These are phyloP conservation scores for Knufia petricola DNA, from an alignment of 2,329 filamentous ascomycete species.

Conservation along the genomic window DNA sequence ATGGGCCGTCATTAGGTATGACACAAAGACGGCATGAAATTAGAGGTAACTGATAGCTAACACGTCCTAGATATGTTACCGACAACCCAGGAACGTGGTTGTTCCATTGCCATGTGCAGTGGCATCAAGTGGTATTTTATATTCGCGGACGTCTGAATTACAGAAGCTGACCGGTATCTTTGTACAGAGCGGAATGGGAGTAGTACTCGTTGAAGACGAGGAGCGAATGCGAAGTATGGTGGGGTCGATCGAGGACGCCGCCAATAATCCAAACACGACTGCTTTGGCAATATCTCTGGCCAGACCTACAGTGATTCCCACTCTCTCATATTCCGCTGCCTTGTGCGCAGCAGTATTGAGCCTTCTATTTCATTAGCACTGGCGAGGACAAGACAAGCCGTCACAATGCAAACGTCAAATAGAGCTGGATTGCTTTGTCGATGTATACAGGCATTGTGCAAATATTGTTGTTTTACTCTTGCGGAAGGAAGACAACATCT, in stretches of 20 bases:
- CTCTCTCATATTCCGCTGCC: slow-evolving; percentile 3
- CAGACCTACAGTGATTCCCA: slow-evolving; percentile 7
- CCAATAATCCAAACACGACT: slow-evolving; percentile 10
- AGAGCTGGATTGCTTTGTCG: slow-evolving; percentile 7
- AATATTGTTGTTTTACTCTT: slow-evolving; percentile 9
- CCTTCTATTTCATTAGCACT: slow-evolving; percentile 7
- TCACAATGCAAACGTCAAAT: slow-evolving; percentile 2
- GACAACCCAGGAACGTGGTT: slow-evolving; percentile 37
- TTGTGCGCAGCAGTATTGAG: slow-evolving; percentile 8
- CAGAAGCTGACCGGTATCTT: slow-evolving; percentile 6
- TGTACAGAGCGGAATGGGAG: slow-evolving; percentile 13
- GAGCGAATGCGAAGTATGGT: slow-evolving; percentile 11
- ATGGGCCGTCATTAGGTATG: slow-evolving; percentile 33
- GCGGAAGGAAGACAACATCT: slow-evolving; percentile 4
- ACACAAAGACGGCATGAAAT: slow-evolving; percentile 19
- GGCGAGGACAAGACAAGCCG: slow-evolving; percentile 6
- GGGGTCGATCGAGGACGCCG: slow-evolving; percentile 11
- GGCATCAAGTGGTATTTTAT: slow-evolving; percentile 13
- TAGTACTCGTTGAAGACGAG: slow-evolving; percentile 13
- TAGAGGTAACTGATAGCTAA: slow-evolving; percentile 4
- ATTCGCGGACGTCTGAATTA: slow-evolving; percentile 4
- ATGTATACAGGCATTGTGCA: slow-evolving; percentile 7
- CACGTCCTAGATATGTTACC: slow-evolving; percentile 10
- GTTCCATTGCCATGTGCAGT: slow-evolving; percentile 31
- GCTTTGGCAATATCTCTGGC: slow-evolving; percentile 4